Percentiles rank a stretch among this genome's conserved stretches.
phyloP scores from a whole-genome alignment of 331 rosid species.

The Pyrus hybrid region DNA sequence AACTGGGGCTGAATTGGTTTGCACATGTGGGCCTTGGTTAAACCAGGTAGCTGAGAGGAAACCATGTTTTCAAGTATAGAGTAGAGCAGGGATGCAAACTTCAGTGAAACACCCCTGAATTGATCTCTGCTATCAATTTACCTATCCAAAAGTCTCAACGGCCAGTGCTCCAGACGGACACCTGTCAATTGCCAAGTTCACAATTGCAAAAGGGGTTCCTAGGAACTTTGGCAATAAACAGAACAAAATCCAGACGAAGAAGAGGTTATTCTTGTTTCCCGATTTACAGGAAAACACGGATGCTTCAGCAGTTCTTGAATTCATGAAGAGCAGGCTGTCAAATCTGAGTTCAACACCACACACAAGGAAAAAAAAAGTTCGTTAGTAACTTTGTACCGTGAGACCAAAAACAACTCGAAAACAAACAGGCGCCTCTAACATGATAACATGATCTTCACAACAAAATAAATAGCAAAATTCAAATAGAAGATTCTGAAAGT shows the following conservation, averaged over 20 bases:
- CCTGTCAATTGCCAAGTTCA: constrained; percentile 71
- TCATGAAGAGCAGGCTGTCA: constrained; percentile 86
- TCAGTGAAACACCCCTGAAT: constrained; percentile 24
- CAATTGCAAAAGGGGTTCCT: constrained; percentile 77
- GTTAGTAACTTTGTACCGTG: neutral
- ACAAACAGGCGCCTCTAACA: neutral
- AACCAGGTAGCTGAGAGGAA: constrained; percentile 62
- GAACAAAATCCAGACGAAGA: constrained; percentile 76
- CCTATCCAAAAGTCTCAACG: constrained; percentile 22
- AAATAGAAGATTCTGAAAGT: neutral
- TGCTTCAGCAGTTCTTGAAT: constrained; percentile 70
- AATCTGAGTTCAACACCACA: constrained; percentile 33
- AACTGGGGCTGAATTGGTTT: constrained; percentile 36
- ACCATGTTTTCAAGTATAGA: constrained; percentile 47
- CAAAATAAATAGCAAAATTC: neutral
- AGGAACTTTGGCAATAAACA: constrained; percentile 74
- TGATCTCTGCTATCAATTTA: constrained; percentile 23
- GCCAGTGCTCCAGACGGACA: constrained; percentile 50
- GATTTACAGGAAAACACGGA: constrained; percentile 83
- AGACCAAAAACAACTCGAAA: neutral
- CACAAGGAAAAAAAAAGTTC: neutral
- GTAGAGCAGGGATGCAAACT: constrained; percentile 22
- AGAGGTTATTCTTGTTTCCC: constrained; percentile 86
- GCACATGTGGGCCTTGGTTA: constrained; percentile 22
- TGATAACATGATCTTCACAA: neutral